Evolutionary conservation across 768 basidiomycete genomes (phyloP).

Genomic region (Mycena olivaceomarginata): DNA sequence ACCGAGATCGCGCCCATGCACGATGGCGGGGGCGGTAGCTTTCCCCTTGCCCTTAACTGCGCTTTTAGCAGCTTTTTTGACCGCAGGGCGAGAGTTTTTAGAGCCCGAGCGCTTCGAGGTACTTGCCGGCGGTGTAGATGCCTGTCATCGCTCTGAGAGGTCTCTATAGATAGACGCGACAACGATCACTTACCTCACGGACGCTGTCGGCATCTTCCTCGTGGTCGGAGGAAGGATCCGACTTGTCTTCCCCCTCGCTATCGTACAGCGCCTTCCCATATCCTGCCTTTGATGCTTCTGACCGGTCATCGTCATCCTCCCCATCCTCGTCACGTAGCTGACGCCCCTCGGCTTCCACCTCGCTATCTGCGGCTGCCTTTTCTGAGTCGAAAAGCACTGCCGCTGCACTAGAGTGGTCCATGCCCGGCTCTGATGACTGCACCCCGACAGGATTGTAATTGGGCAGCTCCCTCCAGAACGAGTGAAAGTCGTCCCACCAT

Average conservation of each 20-base stretch:
- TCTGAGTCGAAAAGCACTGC: background rate
- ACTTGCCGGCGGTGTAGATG: too few relatives aligned
- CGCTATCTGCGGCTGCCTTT: too few relatives aligned
- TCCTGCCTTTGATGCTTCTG: background rate
- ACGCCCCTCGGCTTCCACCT: background rate
- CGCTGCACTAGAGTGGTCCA: conserved; percentile 44
- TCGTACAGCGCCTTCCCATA: background rate
- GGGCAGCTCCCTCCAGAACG: conserved; percentile 54
- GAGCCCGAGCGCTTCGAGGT: too few relatives aligned
- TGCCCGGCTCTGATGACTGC: conserved; percentile 42
- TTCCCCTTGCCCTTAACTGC: background rate
- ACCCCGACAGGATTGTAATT: conserved; percentile 53
- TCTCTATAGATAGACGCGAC: too few relatives aligned
- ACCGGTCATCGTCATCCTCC: conserved; percentile 13
- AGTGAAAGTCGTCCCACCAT: conserved; percentile 54
- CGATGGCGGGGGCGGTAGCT: background rate
- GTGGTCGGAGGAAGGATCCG: background rate
- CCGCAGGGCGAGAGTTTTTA: too few relatives aligned
- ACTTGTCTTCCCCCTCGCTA: background rate
- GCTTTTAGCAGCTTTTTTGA: background rate
- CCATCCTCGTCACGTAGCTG: conserved; percentile 11
- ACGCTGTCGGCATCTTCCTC: background rate
- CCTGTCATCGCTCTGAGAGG: too few relatives aligned
- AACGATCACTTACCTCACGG: too few relatives aligned
- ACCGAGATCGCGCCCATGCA: conserved; percentile 2